Base-by-base conservation (phyloP, 2,329 filamentous ascomycete genomes). In the Bipolaris cookei region DNA sequence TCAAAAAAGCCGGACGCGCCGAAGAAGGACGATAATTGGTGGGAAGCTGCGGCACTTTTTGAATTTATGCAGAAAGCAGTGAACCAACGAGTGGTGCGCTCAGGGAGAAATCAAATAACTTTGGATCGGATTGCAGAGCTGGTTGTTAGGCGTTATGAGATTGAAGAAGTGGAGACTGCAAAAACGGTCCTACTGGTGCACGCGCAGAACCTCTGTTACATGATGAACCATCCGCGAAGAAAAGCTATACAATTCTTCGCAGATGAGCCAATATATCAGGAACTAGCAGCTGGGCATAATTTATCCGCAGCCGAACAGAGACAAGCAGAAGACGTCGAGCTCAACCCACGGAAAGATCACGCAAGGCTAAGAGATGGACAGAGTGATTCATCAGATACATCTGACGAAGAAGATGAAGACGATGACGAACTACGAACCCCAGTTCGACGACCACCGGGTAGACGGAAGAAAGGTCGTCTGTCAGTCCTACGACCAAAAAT, bases 1-100 rank as follows among this genome's bases (percentile, higher is more conserved):
- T 41, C 52, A 20, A 68, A 62, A 39, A 23, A 56, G 6, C 44
- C 45, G 8, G 61, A 62, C 48, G 52, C 56, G 51, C 72, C 72
- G 7, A 76, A 71, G 63, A 77, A 77, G 47, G 72, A 77, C 32
- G 63, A 75, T 39, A 77, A 76, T 25, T 78, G 76, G 75, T 78
- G 75, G 73, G 69, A 74, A 52, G 68, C 74, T 7, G 65, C 73
- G 6, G 67, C 69, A 16, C 56, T 78, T 4, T 78, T 76, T 58
- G 75, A 77, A 30, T 75, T 77, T 56, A 76, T 78, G 66, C 74
- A 76, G 45, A 77, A 74, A 46, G 71, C 71, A 18, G 67, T 76
- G 6, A 75, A 73, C 34, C 73, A 75, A 37, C 64, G 67, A 10
- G 64, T 62, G 14, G 43, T 77, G 14, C 65, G 65, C 41, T 60